phyloP scores from a whole-genome alignment of 2,329 filamentous ascomycete genomes.

The Sarocladiaceae sp. region DNA sequence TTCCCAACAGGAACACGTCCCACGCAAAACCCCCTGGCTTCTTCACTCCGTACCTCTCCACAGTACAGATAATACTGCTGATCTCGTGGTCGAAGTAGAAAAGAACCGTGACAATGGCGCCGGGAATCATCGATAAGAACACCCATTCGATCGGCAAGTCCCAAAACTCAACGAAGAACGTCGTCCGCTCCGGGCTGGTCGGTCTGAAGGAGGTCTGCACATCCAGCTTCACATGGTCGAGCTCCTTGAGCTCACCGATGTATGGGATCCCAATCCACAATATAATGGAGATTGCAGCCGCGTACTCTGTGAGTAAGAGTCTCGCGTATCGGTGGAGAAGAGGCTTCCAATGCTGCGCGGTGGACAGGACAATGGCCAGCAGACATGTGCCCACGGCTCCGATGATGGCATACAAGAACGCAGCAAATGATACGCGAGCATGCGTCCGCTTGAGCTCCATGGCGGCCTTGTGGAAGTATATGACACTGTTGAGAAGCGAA shows the following conservation, averaged over 20 bases:
- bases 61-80: slow-evolving; percentile 61
- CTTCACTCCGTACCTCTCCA: slow-evolving; percentile 51
- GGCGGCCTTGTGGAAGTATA: slow-evolving; percentile 62
- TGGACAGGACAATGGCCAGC: slow-evolving; percentile 54
- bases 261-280: slow-evolving; percentile 59
- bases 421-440: slow-evolving; percentile 48
- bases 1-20: slow-evolving; percentile 56
- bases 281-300: slow-evolving; percentile 60
- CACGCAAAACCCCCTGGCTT: slow-evolving; percentile 60
- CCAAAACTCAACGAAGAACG: slow-evolving; percentile 60
- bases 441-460: slow-evolving; percentile 58
- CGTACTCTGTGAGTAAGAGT: slow-evolving; percentile 56
- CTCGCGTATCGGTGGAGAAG: slow-evolving; percentile 56
- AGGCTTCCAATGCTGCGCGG: slow-evolving; percentile 54
- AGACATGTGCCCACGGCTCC: slow-evolving; percentile 58
- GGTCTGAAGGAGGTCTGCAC: slow-evolving; percentile 51
- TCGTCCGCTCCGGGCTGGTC: slow-evolving; percentile 44
- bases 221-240: slow-evolving; percentile 53
- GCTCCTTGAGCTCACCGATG: slow-evolving; percentile 48
- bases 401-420: slow-evolving; percentile 59
- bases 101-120: slow-evolving; percentile 57
- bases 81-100: slow-evolving; percentile 68
- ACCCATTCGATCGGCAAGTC: slow-evolving; percentile 52
- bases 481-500: slow-evolving; percentile 59
- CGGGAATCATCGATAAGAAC: slow-evolving; percentile 55